Evolutionary conservation across 1,284 basidiomycete genomes (phyloP).

Genomic region (Gymnopus androsaceus): DNA sequence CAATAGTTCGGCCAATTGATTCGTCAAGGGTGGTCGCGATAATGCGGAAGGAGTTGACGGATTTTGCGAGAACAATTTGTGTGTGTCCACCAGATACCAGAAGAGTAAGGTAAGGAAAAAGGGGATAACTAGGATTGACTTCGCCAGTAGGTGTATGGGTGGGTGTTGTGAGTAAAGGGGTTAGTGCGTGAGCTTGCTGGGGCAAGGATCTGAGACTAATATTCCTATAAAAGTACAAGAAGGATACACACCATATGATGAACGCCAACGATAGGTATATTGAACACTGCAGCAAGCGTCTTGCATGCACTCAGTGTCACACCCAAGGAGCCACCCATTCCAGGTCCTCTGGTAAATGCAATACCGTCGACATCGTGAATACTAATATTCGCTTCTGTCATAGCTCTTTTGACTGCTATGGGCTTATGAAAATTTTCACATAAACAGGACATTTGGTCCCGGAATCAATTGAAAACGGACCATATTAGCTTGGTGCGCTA

Average conservation of each 20-base stretch:
- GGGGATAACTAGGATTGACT: slow-evolving; percentile 44
- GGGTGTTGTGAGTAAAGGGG: slow-evolving; percentile 72
- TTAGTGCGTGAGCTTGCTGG: slow-evolving; percentile 94
- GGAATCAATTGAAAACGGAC: slow-evolving; percentile 34
- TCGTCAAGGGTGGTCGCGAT: slow-evolving; percentile 79
- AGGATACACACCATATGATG: slow-evolving; percentile 84
- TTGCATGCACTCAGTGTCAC: slow-evolving; percentile 81
- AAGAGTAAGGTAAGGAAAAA: slow-evolving; percentile 85
- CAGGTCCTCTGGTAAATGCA: slow-evolving; percentile 91
- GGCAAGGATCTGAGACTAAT: slow-evolving; percentile 7
- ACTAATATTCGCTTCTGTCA: slow-evolving; percentile 61
- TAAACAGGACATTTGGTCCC: background rate
- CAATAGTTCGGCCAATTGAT: slow-evolving; percentile 77
- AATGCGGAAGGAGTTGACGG: slow-evolving; percentile 61
- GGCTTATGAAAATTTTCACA: slow-evolving; percentile 53
- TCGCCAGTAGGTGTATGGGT: slow-evolving; percentile 14
- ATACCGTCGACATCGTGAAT: slow-evolving; percentile 78
- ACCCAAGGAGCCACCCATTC: slow-evolving; percentile 62
- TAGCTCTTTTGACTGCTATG: slow-evolving; percentile 65
- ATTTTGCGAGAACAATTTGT: slow-evolving; percentile 75
- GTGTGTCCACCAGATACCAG: slow-evolving; percentile 93
- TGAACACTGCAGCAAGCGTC: slow-evolving; percentile 72
- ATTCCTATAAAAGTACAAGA: slow-evolving; percentile 10
- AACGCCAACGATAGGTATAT: slow-evolving; percentile 84
- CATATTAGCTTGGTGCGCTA: slow-evolving; percentile 77